Percentiles rank a stretch among this genome's conserved stretches.
Evolutionary conservation across 2,329 filamentous ascomycete genomes (phyloP).

Genomic region (Diaporthe vexans): DNA sequence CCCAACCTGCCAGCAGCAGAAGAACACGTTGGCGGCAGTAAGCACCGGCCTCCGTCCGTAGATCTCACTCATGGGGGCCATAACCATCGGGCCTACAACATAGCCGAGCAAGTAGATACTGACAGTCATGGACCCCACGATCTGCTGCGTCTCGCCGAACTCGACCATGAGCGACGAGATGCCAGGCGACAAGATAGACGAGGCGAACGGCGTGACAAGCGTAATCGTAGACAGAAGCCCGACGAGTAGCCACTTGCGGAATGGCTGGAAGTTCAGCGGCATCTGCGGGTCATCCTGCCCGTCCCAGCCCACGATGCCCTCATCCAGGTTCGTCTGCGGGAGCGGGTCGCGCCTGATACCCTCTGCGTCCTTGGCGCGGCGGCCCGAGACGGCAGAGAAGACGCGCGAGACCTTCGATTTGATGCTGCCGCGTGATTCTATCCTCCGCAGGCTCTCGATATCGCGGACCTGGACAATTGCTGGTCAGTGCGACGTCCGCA

Average conservation of each 20-base stretch:
- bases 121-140: slow-evolving; percentile 66
- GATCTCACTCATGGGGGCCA: slow-evolving; percentile 73
- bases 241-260: slow-evolving; percentile 71
- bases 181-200: slow-evolving; percentile 70
- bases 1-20: slow-evolving; percentile 74
- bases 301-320: slow-evolving; percentile 73
- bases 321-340: slow-evolving; percentile 65
- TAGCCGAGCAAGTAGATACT: slow-evolving; percentile 75
- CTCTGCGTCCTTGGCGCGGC: slow-evolving; percentile 44
- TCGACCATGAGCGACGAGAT: slow-evolving; percentile 59
- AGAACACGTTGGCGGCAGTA: slow-evolving; percentile 69
- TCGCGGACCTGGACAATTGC: slow-evolving; percentile 38
- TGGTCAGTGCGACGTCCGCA: slow-evolving; percentile 1
- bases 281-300: slow-evolving; percentile 68
- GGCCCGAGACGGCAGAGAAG: slow-evolving; percentile 48
- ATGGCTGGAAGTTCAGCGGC: slow-evolving; percentile 69
- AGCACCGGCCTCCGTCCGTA: slow-evolving; percentile 73
- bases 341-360: slow-evolving; percentile 53
- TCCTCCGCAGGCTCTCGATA: slow-evolving; percentile 42
- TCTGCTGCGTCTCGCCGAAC: slow-evolving; percentile 58
- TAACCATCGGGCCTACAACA: slow-evolving; percentile 68
- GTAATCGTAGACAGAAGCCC: slow-evolving; percentile 71
- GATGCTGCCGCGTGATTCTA: slow-evolving; percentile 45
- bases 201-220: slow-evolving; percentile 75
- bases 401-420: slow-evolving; percentile 47